phyloP scores from a whole-genome alignment of 2,329 filamentous ascomycete species.

The Tolypocladium album region DNA sequence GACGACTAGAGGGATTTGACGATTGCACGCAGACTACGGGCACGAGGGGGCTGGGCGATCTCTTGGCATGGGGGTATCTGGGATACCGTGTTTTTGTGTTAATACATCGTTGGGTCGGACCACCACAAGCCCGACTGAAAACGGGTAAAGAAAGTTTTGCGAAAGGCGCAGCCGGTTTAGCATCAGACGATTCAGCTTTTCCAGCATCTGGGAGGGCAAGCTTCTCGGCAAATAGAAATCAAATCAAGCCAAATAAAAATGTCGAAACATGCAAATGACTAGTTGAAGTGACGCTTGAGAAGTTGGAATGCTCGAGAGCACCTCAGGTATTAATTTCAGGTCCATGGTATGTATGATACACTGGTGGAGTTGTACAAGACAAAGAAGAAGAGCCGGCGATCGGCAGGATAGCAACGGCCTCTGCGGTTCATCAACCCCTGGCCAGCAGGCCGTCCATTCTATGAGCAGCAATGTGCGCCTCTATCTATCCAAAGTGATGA shows the following conservation, averaged over 20 bases:
- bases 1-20: slow-evolving; percentile 35
- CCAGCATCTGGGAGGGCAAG: slow-evolving; percentile 2
- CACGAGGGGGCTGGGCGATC: slow-evolving; percentile 8
- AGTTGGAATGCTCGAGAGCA: neutral
- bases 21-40: neutral
- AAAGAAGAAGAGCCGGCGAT: neutral
- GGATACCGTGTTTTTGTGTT: slow-evolving; percentile 16
- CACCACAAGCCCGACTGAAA: slow-evolving; percentile 12
- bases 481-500: neutral
- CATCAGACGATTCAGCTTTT: slow-evolving; percentile 18
- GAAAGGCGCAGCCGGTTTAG: slow-evolving; percentile 26
- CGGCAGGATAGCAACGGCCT: neutral
- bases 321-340: neutral
- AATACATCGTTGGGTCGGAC: slow-evolving; percentile 17
- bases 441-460: neutral
- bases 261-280: neutral
- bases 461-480: neutral
- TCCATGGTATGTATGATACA: neutral
- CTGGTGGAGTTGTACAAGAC: neutral
- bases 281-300: neutral
- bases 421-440: neutral
- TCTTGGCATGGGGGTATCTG: slow-evolving; percentile 5
- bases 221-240: slow-evolving; percentile 4
- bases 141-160: slow-evolving; percentile 13
- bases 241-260: neutral